Percentiles rank a stretch among this genome's conserved stretches.
Conservation (phyloP, 2,329 filamentous ascomycete species). For the Xylariaceae sp. region DNA sequence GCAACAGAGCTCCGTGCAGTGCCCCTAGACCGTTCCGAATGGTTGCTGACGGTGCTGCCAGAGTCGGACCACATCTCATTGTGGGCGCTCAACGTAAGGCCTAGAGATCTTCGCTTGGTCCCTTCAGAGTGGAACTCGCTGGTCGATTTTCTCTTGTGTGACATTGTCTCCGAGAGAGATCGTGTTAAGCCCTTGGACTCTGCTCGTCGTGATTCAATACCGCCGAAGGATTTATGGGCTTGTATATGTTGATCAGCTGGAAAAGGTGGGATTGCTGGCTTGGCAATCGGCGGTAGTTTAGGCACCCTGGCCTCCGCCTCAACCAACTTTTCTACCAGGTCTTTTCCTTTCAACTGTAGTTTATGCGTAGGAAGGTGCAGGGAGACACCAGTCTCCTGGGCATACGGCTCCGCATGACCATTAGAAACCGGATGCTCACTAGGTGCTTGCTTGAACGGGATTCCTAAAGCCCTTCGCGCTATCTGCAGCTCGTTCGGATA, state of each 20-base stretch:
- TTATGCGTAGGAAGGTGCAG: background rate
- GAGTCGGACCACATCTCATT: slow-evolving; percentile 11
- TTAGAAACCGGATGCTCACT: background rate
- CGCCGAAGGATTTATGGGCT: slow-evolving; percentile 5
- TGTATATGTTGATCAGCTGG: background rate
- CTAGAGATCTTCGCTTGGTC: slow-evolving; percentile 13
- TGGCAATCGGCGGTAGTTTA: background rate
- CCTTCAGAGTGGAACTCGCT: slow-evolving; percentile 12
- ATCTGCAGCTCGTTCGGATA: slow-evolving; percentile 37
- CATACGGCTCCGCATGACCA: background rate
- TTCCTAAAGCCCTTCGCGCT: slow-evolving; percentile 20
- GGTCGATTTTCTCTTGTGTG: slow-evolving; percentile 22
- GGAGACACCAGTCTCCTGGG: background rate
- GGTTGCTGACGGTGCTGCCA: slow-evolving; percentile 6
- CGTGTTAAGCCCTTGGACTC: slow-evolving; percentile 4
- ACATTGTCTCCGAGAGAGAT: slow-evolving; percentile 23
- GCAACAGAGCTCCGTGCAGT: background rate
- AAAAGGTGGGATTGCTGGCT: background rate
- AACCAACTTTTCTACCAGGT: background rate
- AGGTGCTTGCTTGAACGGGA: slow-evolving; percentile 8
- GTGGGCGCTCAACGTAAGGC: background rate
- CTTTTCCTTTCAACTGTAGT: background rate
- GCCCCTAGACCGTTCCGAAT: slow-evolving; percentile 2
- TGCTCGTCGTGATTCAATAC: slow-evolving; percentile 5
- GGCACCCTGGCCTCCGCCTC: background rate